Evolutionary conservation across 176 grass and related monocot species (phyloP), one percentile per base, ranked within the genome.

Genomic region (Carex scoparia): DNA sequence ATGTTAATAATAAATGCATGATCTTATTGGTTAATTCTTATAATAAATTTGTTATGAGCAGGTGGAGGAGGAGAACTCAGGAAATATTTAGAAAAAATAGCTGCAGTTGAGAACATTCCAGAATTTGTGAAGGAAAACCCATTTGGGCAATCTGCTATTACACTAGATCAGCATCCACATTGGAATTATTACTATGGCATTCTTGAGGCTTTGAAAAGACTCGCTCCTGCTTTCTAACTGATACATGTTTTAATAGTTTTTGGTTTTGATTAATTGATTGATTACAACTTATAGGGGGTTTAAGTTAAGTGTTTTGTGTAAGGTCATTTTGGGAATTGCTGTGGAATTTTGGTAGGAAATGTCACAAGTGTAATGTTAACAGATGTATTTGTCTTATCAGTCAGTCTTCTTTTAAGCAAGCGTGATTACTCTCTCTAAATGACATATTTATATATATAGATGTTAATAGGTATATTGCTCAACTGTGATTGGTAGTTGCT

Each of bases 121-220:
- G 5, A 40, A 61, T 95, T 84, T 44, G 77, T 98, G 85, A 84
- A 67, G 66, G 79, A 98, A 12, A 61, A 95, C 84, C 91, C 95
- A 61, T 95, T 95, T 67, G 95, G 91, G 10, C 91, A 93, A 87
- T 82, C 91, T 27, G 90, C 87, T 51, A 94, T 98, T 68, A 80
- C 86, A 55, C 65, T 35, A 42, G 81, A 92, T 46, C 6, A 46
- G 44, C 44, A 46, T 88, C 87, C 95, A 23, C 46, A 87, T 18
- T 98, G 93, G 93, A 84, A 87, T n/a, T 95, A 93, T 80, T 98
- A 95, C 10, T 7, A 13, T 12, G 5, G 1, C 23, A 55, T 74
- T 54, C 27, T 51, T 44, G 27, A 14, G 30, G 23, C 72, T 23
- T 56, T 56, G 67, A 70, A 70, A 49, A 15, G 46, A 49, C 8